phyloP scores from a whole-genome alignment of 495 filamentous ascomycete species.

The Penicillium chermesinum region DNA sequence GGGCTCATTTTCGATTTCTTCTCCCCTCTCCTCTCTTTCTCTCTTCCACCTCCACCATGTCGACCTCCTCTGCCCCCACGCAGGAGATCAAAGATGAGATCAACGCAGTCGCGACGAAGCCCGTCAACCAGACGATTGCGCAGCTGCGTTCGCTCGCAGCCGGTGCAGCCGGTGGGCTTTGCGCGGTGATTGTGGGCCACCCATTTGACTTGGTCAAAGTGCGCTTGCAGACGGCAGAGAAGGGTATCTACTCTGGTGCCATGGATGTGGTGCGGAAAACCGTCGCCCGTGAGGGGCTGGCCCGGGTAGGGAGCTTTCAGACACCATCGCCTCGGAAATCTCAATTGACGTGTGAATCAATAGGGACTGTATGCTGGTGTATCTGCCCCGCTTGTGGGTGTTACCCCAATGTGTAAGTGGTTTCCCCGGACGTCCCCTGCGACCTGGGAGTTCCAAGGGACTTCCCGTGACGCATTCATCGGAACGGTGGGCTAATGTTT shows the following conservation, averaged over 20 bases:
- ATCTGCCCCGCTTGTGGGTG: slow-evolving; percentile 85
- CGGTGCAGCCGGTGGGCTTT: slow-evolving; percentile 89
- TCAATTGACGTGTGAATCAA: neutral
- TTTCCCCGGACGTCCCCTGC: neutral
- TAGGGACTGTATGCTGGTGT: slow-evolving; percentile 95
- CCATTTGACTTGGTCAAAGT: slow-evolving; percentile 98
- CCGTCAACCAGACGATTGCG: slow-evolving; percentile 41
- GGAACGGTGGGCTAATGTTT: slow-evolving; percentile 9
- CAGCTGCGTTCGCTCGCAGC: slow-evolving; percentile 76
- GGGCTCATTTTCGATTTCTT: too few species aligned
- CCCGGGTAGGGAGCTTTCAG: slow-evolving; percentile 41
- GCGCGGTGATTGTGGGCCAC: slow-evolving; percentile 88
- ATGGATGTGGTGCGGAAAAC: slow-evolving; percentile 89
- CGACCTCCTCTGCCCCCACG: slow-evolving; percentile 28
- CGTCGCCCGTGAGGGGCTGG: slow-evolving; percentile 78
- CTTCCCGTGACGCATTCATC: neutral
- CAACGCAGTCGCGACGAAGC: slow-evolving; percentile 29
- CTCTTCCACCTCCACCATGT: slow-evolving; percentile 8
- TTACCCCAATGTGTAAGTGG: slow-evolving; percentile 95
- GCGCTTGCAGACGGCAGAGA: slow-evolving; percentile 90
- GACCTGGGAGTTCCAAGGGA: neutral
- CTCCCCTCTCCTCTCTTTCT: neutral
- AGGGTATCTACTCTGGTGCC: slow-evolving; percentile 83
- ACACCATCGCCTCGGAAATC: neutral
- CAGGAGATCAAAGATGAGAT: slow-evolving; percentile 32